These are phyloP conservation scores for Hemerocallis citrina DNA, from an alignment of 106 monocot species.

Conservation along the genomic window DNA sequence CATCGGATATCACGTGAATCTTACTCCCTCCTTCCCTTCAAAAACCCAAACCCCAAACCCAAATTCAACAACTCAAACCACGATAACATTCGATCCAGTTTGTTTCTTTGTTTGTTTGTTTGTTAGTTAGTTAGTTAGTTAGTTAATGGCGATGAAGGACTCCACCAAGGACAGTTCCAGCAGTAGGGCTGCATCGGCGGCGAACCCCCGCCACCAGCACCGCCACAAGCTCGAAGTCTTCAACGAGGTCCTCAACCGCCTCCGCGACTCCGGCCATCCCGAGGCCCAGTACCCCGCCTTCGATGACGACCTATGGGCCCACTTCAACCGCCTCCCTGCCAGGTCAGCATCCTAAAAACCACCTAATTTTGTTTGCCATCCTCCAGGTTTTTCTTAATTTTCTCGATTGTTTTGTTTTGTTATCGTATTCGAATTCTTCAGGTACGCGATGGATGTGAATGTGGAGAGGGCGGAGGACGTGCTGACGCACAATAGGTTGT, in stretches of 20 bases:
- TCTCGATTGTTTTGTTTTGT: neutral
- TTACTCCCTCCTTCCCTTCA: neutral
- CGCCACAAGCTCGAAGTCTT: constrained; percentile 57
- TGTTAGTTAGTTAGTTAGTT: neutral
- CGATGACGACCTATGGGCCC: constrained; percentile 76
- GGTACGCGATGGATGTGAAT: constrained; percentile 87
- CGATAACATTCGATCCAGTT: neutral
- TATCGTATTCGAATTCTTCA: no score
- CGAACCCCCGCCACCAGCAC: constrained; percentile 17
- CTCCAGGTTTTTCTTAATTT: neutral
- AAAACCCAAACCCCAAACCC: neutral
- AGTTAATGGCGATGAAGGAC: constrained; percentile 41
- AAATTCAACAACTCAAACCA: neutral
- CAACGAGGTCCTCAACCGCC: constrained; percentile 64
- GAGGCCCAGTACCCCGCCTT: constrained; percentile 35
- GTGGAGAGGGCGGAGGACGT: constrained; percentile 88
- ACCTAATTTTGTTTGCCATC: neutral
- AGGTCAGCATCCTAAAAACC: constrained; percentile 24
- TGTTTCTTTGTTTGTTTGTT: no score
- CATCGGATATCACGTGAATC: neutral
- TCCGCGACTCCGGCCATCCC: constrained; percentile 26
- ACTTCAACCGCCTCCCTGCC: constrained; percentile 82
- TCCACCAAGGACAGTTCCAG: constrained; percentile 49
- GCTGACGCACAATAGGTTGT: constrained; percentile 51
- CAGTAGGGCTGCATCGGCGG: constrained; percentile 21